phyloP scores from a whole-genome alignment of 768 basidiomycete genomes.

The Hebeloma cylindrosporum region DNA sequence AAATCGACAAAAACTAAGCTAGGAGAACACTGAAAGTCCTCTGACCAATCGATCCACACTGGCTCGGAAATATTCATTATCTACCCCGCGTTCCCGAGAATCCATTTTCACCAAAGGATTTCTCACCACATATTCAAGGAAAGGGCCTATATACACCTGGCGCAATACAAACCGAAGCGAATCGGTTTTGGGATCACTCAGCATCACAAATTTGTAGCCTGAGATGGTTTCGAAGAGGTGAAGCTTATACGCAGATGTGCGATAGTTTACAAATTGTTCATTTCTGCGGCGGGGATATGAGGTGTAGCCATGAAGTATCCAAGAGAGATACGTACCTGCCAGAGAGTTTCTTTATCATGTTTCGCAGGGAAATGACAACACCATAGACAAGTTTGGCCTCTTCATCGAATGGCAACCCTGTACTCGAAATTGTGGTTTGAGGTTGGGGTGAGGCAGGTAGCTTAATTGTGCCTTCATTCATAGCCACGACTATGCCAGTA shows the following conservation, averaged over 20 bases:
- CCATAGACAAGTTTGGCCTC: constrained; percentile 98
- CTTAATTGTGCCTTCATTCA: constrained; percentile 40
- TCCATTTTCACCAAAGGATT: constrained; percentile 89
- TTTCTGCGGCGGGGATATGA: constrained; percentile 50
- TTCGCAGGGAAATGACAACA: constrained; percentile 84
- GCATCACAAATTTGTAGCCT: constrained; percentile 94
- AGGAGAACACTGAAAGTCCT: constrained; percentile 49
- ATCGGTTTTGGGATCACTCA: constrained; percentile 84
- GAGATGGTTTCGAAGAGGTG: constrained; percentile 91
- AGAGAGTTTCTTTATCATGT: constrained; percentile 94
- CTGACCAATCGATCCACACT: constrained; percentile 77
- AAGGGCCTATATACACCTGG: constrained; percentile 92
- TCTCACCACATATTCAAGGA: constrained; percentile 89
- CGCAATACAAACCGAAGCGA: constrained; percentile 78
- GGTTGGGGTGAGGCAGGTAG: constrained; percentile 37
- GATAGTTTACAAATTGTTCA: constrained; percentile 88
- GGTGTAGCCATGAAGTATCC: background rate
- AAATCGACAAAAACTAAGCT: constrained; percentile 4
- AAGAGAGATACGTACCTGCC: constrained; percentile 56
- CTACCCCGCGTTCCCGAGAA: constrained; percentile 79
- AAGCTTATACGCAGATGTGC: constrained; percentile 89
- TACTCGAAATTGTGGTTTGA: constrained; percentile 38
- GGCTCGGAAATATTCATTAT: constrained; percentile 88
- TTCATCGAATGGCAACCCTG: constrained; percentile 89
- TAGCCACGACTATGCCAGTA: constrained; percentile 70